Base-by-base conservation (phyloP, 2,329 filamentous ascomycete species). In the Colletotrichum cordylinicola region DNA sequence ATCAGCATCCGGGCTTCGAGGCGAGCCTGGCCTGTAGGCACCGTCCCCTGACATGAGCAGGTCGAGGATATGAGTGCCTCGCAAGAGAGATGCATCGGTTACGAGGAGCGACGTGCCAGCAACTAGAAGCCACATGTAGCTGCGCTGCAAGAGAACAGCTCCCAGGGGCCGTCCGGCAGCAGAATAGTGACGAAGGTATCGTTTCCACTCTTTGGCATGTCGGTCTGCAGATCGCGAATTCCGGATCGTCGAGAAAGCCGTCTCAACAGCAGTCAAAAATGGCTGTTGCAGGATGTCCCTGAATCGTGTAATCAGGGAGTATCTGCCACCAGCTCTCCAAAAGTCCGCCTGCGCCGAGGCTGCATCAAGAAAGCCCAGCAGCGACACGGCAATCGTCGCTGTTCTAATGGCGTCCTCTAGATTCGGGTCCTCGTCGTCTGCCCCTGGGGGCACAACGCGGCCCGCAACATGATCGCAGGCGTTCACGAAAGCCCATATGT, bases 351-450 rank as follows among this genome's bases (percentile, higher is more conserved):
- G 92, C 8, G 92, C 91, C 5, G 96, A 93, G 6, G 94, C 93
- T 27, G 96, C 96, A 81, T 96, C 92, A 68, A 99, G 86, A 82
- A 99, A 98, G 0, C 97, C 98, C 29, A 98, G 86, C n/a, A 99
- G 87, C 0, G 96, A 96, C 64, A 98, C 91, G 8, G 94, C 92
- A 78, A 98, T 91, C 21, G 94, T 95, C 68, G 95, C 92, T 68
- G 94, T 91, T 33, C 92, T 88, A 71, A 94, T 88, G 67, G 93
- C 92, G 80, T 94, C 92, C 70, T 94, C 92, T 15, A 93, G 84
- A 70, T 91, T 90, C 55, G 91, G 89, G 76, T 88, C 88, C 65
- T 91, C 90, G 52, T 89, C 88, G 78, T 87, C 90, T 67, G 86
- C 88, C 79, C 86, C 91, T 67, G 86, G 90, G 48, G 85, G 89